Base-by-base conservation (phyloP, 345 rosid genomes). In the Syzygium jambos region DNA sequence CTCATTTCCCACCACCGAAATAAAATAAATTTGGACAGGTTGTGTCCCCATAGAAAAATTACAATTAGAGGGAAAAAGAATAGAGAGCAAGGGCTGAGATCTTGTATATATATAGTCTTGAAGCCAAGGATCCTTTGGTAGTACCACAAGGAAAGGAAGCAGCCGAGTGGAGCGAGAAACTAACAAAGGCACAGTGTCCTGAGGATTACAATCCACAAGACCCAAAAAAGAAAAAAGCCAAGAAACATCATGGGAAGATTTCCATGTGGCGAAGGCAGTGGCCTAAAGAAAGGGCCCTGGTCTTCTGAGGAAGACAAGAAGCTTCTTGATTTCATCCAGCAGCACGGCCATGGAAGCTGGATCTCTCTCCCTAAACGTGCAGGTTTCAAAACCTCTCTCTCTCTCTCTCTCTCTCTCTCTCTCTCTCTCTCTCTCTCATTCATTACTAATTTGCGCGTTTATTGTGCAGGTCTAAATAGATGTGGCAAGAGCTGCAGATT, bases 211-310 rank as follows among this genome's bases (percentile, higher is more conserved):
- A 55, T 84, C 80, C 80, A 30, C 15, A 14, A 11, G 21, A 68
- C 34, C 17, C 16, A 57, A 55, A 10, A 52, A 78, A 38, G 3
- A 43, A 9, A 10, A 27, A 53, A 55, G 23, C 46, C 46, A 52
- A 49, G 78, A 7, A 34, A 30, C 88, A 86, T 80, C 86, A 96
- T 96, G 99, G 98, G 93, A 84, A 93, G 98, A 90, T 84, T 93
- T 88, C 98, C 98, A 87, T 95, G 97, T 89, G 95, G 96, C 82
- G 96, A 95, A 68, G 95, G 95, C 90, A 92, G 90, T 85, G 96
- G 94, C 16, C 95, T 95, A 49, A 96, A 94, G 92, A 96, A 93
- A 91, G 99, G 99, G 10, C 96, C 99, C 29, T 96, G 99, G 99
- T 95, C 96, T 9, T 87, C 94, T 38, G 99, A 96, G 86, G 99